Base-by-base conservation (phyloP, 805 yeast species). In the Sugiyamaella chiloensis region DNA sequence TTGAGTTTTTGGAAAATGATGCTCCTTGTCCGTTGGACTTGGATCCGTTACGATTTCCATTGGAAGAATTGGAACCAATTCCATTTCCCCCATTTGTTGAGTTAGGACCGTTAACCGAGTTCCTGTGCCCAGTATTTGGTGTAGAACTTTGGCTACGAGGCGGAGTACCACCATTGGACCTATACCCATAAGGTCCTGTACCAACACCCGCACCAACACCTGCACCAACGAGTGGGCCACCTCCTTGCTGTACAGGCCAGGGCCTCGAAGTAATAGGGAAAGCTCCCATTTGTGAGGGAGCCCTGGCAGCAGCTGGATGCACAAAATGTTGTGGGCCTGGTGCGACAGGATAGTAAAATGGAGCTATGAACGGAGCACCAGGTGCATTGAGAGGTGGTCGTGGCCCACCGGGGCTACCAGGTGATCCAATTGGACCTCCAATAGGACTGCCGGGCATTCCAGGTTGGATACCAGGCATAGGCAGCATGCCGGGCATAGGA, bases 11-110 rank as follows among this genome's bases (percentile, higher is more conserved):
- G 3, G 44, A 40, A 16, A 5, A 4, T 11, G 46, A 42, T 19
- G 46, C 20, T 27, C 24, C 27, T 23, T 40, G 44, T 17, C 44
- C 19, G 42, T 42, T 42, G 14, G 42, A 20, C 20, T 26, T 23
- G 40, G 29, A 32, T 30, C 21, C 40, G 19, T 35, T 46, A 30
- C 34, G 30, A 11, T 49, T 51, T 36, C 48, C 40, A 36, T 40
- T 37, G 24, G 17, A 39, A 29, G 20, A 17, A 37, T 11, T 29
- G n/a, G 37, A 11, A 12, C 34, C 36, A n/a, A 9, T 29, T 19
- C 46, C 42, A 24, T 14, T 24, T 6, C 27, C 20, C 8, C 40
- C 20, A 42, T 17, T 21, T 19, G 37, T 36, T 4, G 12, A 19
- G 9, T 14, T 26, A 20, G 37, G 17, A 17, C 37, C 37, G 35